Evolutionary conservation across 345 rosid genomes (phyloP).

Genomic region (Eucalyptus fibrosa): DNA sequence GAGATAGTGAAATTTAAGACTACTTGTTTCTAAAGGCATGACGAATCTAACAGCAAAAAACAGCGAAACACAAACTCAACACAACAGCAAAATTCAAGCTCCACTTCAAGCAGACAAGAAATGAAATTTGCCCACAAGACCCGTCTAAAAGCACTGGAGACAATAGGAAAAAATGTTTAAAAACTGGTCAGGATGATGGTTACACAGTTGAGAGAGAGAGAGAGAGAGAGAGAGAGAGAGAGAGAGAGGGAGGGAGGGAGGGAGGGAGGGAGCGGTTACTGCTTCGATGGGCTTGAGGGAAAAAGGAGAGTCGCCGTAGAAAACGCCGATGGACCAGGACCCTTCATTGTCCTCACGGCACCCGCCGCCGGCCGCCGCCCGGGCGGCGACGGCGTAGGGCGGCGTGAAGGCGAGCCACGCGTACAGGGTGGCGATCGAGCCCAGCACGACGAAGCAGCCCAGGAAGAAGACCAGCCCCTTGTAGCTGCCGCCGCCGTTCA

Average conservation of each 20-base stretch:
- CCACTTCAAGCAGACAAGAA: background rate
- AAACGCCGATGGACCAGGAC: conserved; percentile 91
- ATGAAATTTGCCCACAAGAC: background rate
- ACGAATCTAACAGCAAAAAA: background rate
- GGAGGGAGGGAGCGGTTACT: conserved; percentile 20
- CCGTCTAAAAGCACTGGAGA: background rate
- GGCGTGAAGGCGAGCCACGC: conserved; percentile 40
- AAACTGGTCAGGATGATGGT: background rate
- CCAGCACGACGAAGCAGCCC: conserved; percentile 44
- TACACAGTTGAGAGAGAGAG: background rate
- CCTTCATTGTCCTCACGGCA: conserved; percentile 83
- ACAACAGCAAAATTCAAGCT: background rate
- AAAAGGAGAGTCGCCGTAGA: conserved; percentile 82
- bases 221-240: background rate
- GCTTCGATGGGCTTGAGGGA: conserved; percentile 81
- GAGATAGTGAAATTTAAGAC: background rate
- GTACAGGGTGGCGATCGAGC: conserved; percentile 45
- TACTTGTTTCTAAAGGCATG: background rate
- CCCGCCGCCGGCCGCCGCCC: conserved; percentile 35
- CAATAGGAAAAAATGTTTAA: background rate
- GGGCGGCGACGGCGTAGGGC: conserved; percentile 7
- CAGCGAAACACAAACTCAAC: background rate
- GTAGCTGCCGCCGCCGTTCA: conserved; percentile 18
- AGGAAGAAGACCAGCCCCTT: conserved; percentile 29
- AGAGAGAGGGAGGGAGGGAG: background rate